Conservation (phyloP, 2,329 filamentous ascomycete species). For the Chaetomium globosum region DNA sequence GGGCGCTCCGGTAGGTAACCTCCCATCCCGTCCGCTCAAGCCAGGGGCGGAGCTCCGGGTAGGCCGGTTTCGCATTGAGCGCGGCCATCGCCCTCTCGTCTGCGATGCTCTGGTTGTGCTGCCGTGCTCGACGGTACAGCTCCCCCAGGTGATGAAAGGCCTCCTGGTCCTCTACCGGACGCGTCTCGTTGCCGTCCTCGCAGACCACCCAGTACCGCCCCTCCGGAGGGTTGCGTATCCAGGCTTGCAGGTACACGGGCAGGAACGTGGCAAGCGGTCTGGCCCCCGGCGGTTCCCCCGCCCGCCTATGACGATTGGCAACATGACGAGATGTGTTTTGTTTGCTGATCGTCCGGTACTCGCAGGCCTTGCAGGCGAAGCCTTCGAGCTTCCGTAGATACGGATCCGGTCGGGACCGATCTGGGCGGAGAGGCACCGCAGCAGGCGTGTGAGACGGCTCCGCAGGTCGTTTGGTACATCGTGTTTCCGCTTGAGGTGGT, state of each 20-base stretch:
- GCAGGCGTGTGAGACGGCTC: not conserved
- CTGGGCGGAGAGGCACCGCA: not conserved
- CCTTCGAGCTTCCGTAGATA: not conserved
- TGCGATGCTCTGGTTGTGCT: constrained; percentile 5
- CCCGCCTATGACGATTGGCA: not conserved
- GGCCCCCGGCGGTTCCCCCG: not conserved
- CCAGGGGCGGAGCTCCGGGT: too few relatives aligned
- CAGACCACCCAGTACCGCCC: constrained; percentile 4
- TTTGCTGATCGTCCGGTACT: constrained; percentile 2
- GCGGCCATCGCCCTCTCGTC: not conserved
- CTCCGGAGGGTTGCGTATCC: constrained; percentile 3
- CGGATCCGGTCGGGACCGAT: constrained; percentile 2
- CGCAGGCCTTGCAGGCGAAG: constrained; percentile 1
- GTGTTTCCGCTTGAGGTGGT: constrained; percentile 2
- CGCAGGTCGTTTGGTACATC: not conserved
- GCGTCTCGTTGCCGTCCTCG: constrained; percentile 5
- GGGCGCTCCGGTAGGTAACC: too few relatives aligned
- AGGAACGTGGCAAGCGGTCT: constrained; percentile 3
- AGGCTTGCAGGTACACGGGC: constrained; percentile 6
- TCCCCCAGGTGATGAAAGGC: not conserved
- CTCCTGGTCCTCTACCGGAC: not conserved
- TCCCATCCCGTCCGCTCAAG: too few relatives aligned
- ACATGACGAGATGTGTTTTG: constrained; percentile 2
- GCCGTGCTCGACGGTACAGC: not conserved
- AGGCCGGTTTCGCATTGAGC: not conserved